Evolutionary conservation across 1,284 basidiomycete genomes (phyloP).

Genomic region (Ganoderma lingzhi): DNA sequence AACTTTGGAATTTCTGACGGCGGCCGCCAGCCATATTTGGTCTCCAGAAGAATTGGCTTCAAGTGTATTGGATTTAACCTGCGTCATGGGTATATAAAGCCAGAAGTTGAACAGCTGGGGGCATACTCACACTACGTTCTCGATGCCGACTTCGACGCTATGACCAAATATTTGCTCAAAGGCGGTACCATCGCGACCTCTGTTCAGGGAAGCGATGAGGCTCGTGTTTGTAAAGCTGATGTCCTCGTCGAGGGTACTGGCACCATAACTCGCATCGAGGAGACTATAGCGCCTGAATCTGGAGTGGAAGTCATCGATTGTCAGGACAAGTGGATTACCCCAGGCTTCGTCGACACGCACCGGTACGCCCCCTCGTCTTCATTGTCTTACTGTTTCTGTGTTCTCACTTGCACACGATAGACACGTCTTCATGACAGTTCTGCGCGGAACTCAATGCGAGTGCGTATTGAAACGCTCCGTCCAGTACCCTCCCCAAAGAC

Average conservation of each 20-base stretch:
- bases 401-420: constrained; percentile 20
- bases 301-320: constrained; percentile 41
- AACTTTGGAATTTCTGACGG: neutral
- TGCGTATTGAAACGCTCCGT: constrained; percentile 22
- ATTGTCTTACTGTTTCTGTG: neutral
- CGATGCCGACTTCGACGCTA: neutral
- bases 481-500: neutral
- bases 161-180: constrained; percentile 38
- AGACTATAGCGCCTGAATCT: constrained; percentile 32
- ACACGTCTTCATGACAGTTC: constrained; percentile 43
- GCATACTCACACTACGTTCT: neutral
- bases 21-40: neutral
- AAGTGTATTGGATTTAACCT: neutral
- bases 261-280: constrained; percentile 37
- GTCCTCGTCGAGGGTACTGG: constrained; percentile 41
- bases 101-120: neutral
- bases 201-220: constrained; percentile 31
- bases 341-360: constrained; percentile 44
- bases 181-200: constrained; percentile 41
- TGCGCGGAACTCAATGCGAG: constrained; percentile 43
- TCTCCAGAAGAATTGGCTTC: neutral
- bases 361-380: constrained; percentile 29
- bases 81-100: neutral
- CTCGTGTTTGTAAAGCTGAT: constrained; percentile 39
- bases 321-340: constrained; percentile 43